Evolutionary conservation across 352 stramenopile genomes (phyloP).

Genomic region (Pythium biforme): DNA sequence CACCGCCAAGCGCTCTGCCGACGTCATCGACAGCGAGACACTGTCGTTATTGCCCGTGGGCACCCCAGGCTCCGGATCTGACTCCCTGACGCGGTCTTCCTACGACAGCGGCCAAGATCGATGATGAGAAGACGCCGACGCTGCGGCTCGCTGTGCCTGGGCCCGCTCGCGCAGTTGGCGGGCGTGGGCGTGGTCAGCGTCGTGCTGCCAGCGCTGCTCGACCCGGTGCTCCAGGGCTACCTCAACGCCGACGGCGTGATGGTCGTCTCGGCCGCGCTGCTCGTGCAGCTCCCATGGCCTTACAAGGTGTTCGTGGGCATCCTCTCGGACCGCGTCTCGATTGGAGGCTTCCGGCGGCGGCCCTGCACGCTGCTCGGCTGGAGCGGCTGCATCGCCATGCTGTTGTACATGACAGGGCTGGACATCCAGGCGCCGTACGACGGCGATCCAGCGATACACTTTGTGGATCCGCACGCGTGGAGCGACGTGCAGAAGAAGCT

Average conservation of each 20-base stretch:
- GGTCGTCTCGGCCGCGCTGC: conserved; percentile 20
- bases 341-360: conserved; percentile 26
- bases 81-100: too few species aligned
- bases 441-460: conserved; percentile 16
- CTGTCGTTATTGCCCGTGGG: too few species aligned
- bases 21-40: too few species aligned
- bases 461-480: conserved; percentile 8
- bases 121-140: background rate
- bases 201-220: conserved; percentile 17
- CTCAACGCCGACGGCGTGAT: conserved; percentile 28
- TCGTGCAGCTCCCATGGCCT: conserved; percentile 20
- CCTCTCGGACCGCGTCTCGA: conserved; percentile 23
- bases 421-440: conserved; percentile 24
- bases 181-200: conserved; percentile 17
- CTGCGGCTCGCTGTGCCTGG: background rate
- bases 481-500: conserved; percentile 5
- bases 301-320: conserved; percentile 25
- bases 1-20: too few species aligned
- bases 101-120: background rate
- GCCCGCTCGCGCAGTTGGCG: conserved; percentile 18
- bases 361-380: conserved; percentile 30
- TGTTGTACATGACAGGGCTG: conserved; percentile 24
- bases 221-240: conserved; percentile 30
- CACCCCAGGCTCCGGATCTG: too few species aligned
- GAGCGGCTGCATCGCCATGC: conserved; percentile 16